phyloP scores from a whole-genome alignment of 139 green algal genomes.

The Chlamydomonas urium region DNA sequence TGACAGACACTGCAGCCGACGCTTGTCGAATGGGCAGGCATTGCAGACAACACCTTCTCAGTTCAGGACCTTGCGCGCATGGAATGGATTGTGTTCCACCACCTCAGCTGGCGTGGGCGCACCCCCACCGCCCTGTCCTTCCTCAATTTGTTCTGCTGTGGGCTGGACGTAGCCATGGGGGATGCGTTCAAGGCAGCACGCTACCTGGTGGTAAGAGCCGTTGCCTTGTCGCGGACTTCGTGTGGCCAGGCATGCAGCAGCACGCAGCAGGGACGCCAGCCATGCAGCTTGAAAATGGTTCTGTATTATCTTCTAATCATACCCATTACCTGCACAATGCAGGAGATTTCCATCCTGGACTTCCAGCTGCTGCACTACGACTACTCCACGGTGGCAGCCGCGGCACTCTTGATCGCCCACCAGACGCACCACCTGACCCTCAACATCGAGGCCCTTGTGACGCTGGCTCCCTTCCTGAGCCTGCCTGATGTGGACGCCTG shows the following conservation, averaged over 20 bases:
- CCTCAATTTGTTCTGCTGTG: constrained; percentile 26
- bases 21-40: constrained; percentile 22
- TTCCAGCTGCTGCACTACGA: constrained; percentile 24
- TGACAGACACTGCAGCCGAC: constrained; percentile 23
- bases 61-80: constrained; percentile 45
- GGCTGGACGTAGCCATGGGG: background rate
- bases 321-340: too few species aligned
- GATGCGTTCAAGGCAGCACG: background rate
- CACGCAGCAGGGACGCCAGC: background rate
- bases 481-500: background rate
- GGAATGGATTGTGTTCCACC: constrained; percentile 47
- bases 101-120: constrained; percentile 41
- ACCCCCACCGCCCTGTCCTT: constrained; percentile 46
- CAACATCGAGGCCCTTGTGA: background rate
- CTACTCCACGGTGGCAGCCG: constrained; percentile 29
- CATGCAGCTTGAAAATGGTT: background rate
- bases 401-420: constrained; percentile 21
- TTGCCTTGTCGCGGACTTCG: background rate
- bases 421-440: background rate
- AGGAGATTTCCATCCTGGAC: constrained; percentile 38
- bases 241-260: background rate
- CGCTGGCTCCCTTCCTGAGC: constrained; percentile 10
- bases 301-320: background rate
- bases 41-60: constrained; percentile 31
- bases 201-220: background rate